phyloP scores from a whole-genome alignment of 1,284 basidiomycete species.

The Nidula niveotomentosa region DNA sequence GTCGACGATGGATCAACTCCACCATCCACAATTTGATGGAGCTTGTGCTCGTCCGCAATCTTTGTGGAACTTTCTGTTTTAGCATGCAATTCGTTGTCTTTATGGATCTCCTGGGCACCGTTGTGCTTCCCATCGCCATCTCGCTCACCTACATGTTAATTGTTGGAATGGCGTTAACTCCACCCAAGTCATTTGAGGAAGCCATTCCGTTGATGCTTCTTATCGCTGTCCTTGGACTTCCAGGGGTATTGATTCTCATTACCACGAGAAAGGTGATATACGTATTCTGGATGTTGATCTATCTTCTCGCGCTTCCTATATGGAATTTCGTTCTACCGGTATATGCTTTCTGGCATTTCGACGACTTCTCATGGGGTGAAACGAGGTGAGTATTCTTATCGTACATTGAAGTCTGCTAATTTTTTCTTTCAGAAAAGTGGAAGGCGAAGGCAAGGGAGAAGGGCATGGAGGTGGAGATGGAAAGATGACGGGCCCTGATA shows the following conservation, averaged over 20 bases:
- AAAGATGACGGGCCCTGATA: conserved; percentile 54
- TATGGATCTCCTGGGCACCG: conserved; percentile 97
- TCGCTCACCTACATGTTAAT: conserved; percentile 88
- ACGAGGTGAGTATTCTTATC: conserved; percentile 66
- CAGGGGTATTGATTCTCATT: conserved; percentile 89
- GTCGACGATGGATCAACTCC: conserved; percentile 99
- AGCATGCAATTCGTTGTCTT: conserved; percentile 99
- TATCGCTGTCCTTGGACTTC: conserved; percentile 89
- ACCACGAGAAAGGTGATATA: conserved; percentile 96
- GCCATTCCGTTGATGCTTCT: conserved; percentile 95
- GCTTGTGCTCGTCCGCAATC: conserved; percentile 93
- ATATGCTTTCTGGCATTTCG: conserved; percentile 99
- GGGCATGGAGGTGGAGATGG: conserved; percentile 74
- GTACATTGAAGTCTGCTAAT: conserved; percentile 9
- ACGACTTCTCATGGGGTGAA: conserved; percentile 99
- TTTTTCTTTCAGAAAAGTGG: conserved; percentile 74
- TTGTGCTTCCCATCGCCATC: conserved; percentile 95
- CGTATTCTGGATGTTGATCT: conserved; percentile 97
- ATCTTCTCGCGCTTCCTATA: conserved; percentile 88
- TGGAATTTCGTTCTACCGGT: conserved; percentile 96
- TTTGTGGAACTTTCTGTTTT: conserved; percentile 96
- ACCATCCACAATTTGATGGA: conserved; percentile 99
- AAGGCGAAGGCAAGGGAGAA: conserved; percentile 80
- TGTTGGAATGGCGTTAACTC: conserved; percentile 77
- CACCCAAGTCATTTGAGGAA: conserved; percentile 86